Base-by-base conservation (phyloP, 2,329 filamentous ascomycete genomes). In the Colletotrichum ledebouriae region DNA sequence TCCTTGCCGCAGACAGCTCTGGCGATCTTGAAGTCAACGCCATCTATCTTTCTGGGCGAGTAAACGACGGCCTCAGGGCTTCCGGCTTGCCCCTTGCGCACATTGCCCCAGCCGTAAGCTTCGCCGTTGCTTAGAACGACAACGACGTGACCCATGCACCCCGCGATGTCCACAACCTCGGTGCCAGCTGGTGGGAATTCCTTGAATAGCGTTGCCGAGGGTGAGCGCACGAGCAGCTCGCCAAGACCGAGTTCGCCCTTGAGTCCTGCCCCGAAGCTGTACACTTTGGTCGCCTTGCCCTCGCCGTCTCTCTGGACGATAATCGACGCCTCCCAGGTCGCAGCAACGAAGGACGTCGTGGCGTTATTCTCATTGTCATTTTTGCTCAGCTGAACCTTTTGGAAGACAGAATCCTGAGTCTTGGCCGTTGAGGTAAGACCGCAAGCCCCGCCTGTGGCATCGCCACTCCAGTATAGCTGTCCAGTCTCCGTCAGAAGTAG, bases 61-160 rank as follows among this genome's bases (percentile, higher is more conserved):
- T 86, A 85, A 2, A 90, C 76, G 33, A 89, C 76, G 6, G 80
- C 82, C 33, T 81, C 80, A 0, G 86, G 85, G 47, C 82, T 78
- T 1, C 94, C 94, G 1, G 97, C 81, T 77, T 99, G 95, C 0
- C 93, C 93, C 76, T 97, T 96, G 25, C 94, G 87, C 13, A 92
- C 91, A 73, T 89, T 93, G 0, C 96, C 96, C 95, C 95, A 98
- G 2, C 94, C 94, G 76, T 92, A 97, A 1, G 90, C 90, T 15
- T 92, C 85, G 0, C 94, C 95, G 75, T 92, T 91, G 49, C 86
- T 86, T 3, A 97, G 79, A 0, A 98, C 86, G 2, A 83, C 88
- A 15, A 97, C 87, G 0, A 89, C 89, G 76, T 99, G 96, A 22
- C 89, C 89, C 83, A 97, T 92, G 37, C 92, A 89, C 11, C 92